Evolutionary conservation across 139 green algal genomes (phyloP), one percentile per base, ranked within the genome.

Genomic region (Deuterostichococcus epilithicus): DNA sequence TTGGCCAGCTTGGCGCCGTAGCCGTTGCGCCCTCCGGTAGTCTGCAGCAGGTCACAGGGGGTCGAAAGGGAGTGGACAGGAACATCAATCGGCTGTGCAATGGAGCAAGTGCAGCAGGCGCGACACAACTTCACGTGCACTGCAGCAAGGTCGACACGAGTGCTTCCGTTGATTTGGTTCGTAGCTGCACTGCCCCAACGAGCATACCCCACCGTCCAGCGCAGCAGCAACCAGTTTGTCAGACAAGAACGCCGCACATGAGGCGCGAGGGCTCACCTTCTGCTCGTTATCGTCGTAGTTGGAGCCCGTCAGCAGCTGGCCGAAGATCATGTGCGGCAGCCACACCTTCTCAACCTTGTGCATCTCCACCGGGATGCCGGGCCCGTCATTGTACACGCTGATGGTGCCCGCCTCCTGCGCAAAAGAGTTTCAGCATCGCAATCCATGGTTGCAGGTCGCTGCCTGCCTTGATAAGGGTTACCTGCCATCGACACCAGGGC

Each of bases 251-350:
- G n/a, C n/a, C n/a, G n/a, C n/a, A n/a, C n/a, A n/a, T n/a, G n/a
- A n/a, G n/a, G n/a, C n/a, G n/a, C n/a, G n/a, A n/a, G 8, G 10
- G 13, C 20, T 13, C 52, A 94, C 92, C 89, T 99, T 99, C 85
- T 97, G 94, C 83, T 99, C 91, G n/a, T 85, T 88, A 85, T 99
- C 96, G 75, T 99, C 87, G 80, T 99, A 99, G 87, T 99, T 99
- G 83, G 89, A 97, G 72, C 89, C 96, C 39, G 96, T 99, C 15
- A 99, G 90, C 68, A 99, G 88, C 80, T 99, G 91, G 28, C 96
- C 95, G 77, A 99, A 99, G 80, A 99, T 99, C 42, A 99, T 87
- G 89, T 99, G 94, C 0, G 96, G 96, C 37, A 99, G 91, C 76
- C 99, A 97, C 25, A 98, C 87, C 1, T 86, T 83, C 87, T 99